Percentiles rank a stretch among this genome's conserved stretches.
Evolutionary conservation across 1,284 basidiomycete species (phyloP).

Genomic region (Ceratobasidium sp.): DNA sequence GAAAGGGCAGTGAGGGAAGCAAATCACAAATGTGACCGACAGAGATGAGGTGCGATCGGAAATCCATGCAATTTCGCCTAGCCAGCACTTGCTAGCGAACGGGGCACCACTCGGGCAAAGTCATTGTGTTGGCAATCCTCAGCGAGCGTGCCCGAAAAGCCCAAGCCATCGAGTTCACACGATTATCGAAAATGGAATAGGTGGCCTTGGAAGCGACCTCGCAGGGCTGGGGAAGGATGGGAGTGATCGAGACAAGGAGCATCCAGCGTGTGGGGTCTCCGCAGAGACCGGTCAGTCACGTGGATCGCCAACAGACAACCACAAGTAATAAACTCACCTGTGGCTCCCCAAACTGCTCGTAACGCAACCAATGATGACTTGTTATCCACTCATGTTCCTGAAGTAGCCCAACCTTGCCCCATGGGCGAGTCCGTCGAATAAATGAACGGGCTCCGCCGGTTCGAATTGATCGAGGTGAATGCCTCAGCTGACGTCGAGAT

Average conservation of each 20-base stretch:
- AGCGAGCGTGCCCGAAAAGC: conserved; percentile 2
- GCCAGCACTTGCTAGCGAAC: not conserved
- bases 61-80: not conserved
- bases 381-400: too few relatives aligned
- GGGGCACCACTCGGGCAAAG: not conserved
- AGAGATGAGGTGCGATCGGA: too few relatives aligned
- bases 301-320: not conserved
- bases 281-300: not conserved
- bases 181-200: not conserved
- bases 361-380: too few relatives aligned
- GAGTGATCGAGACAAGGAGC: conserved; percentile 28
- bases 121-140: not conserved
- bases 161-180: conserved; percentile 15
- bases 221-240: conserved; percentile 6
- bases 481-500: not conserved
- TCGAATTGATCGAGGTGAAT: not conserved
- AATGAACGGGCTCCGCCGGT: not conserved
- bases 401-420: too few relatives aligned
- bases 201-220: conserved; percentile 1
- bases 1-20: not conserved
- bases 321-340: not conserved
- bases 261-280: conserved; percentile 11
- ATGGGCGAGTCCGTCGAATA: too few relatives aligned
- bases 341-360: not conserved
- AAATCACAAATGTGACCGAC: not conserved